Evolutionary conservation across 768 basidiomycete genomes (phyloP).

Genomic region (Tricholoma sp.): DNA sequence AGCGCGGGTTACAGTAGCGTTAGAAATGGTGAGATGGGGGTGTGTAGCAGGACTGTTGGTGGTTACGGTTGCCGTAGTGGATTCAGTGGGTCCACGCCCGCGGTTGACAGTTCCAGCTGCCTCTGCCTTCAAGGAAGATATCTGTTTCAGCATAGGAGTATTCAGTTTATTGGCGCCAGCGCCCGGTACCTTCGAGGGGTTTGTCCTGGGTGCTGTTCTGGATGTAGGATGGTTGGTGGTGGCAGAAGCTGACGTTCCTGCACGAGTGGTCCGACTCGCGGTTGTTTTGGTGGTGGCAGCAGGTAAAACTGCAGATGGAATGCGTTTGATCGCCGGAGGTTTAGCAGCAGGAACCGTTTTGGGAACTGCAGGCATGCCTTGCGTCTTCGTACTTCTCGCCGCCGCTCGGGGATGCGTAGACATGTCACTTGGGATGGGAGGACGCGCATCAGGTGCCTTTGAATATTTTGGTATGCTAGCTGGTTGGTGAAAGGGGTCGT

Average conservation of each 20-base stretch:
- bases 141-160: neutral
- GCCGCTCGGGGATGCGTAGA: neutral
- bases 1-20: neutral
- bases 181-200: neutral
- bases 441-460: neutral
- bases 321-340: neutral
- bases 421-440: neutral
- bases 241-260: slow-evolving; percentile 2
- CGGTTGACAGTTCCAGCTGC: neutral
- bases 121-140: neutral
- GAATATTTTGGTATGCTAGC: neutral
- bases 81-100: neutral
- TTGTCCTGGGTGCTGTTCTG: neutral
- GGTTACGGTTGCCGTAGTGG: neutral
- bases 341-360: neutral
- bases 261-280: neutral
- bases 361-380: neutral
- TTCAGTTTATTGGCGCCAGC: neutral
- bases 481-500: slow-evolving; percentile 24
- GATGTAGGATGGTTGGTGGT: neutral
- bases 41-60: neutral
- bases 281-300: neutral
- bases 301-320: neutral
- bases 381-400: neutral
- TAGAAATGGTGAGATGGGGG: slow-evolving; percentile 6